Base-by-base conservation (phyloP, 2,329 filamentous ascomycete genomes). In the Cadophora sp. region DNA sequence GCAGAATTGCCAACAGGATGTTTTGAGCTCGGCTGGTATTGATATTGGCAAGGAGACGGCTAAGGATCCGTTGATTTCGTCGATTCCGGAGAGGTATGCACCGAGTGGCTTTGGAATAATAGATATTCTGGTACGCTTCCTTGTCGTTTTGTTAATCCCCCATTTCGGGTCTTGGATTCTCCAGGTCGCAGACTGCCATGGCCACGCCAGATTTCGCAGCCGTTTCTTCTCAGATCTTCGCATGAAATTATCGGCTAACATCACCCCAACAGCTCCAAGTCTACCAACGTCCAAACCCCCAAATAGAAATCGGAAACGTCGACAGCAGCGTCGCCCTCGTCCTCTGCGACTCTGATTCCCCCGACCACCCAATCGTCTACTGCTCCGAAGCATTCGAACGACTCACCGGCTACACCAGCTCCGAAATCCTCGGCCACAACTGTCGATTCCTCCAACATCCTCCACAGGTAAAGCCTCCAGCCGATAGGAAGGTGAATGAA, bases 291-390 rank as follows among this genome's bases (percentile, higher is more conserved):
- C 91, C 91, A 62, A 91, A 94, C 67, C 92, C 94, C 0, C 89
- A 92, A 76, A 94, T 97, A 68, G 90, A 95, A 70, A 91, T 98
- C 31, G 94, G 94, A 11, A 91, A 92, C 1, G 93, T 98, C 37
- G 95, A 98, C 78, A 87, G 97, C 81, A 97, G 93, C 0, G 97
- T 94, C 77, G 93, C 94, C 1, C 97, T 98, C 78, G 92, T 97
- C 40, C 92, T 97, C 19, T 97, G 93, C 79, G 94, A 97, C 78
- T 89, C 94, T n/a, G 88, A 89, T 16, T 87, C 90, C 79, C 91
- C 94, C 73, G 94, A 97, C 79, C 89, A 91, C 65, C 95, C 95
- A 0, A 97, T 98, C 72, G 90, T 97, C 29, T 97, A 97, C 78
- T 95, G 94, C 70, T 97, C 94, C 1, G 93, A 97, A 72, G 94